Evolutionary conservation across 495 filamentous ascomycete species (phyloP).

Genomic region (Tuber magnatum): DNA sequence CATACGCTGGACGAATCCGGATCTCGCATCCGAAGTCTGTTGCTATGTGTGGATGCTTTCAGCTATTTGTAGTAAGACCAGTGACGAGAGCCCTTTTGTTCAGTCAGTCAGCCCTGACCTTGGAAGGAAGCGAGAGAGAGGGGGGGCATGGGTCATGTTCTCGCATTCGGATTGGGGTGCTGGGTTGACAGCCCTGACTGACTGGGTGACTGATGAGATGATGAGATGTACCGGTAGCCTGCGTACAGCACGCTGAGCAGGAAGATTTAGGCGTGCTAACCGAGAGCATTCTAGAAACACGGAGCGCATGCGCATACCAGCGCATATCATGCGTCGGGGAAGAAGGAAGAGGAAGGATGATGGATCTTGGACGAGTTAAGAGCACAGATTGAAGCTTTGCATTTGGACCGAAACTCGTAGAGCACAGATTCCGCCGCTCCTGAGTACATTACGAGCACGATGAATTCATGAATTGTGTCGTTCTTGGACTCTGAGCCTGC

Average conservation of each 20-base stretch:
- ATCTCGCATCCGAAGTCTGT: conserved; percentile 3
- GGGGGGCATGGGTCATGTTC: background rate
- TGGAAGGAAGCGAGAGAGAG: background rate
- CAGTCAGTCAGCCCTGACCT: background rate
- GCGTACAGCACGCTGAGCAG: background rate
- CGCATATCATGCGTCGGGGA: background rate
- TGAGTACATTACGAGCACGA: background rate
- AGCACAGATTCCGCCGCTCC: background rate
- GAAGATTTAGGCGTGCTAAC: background rate
- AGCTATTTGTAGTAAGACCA: background rate
- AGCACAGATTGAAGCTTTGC: background rate
- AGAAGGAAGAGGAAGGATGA: background rate
- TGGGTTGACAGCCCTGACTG: background rate
- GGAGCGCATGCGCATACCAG: background rate
- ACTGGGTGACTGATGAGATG: background rate
- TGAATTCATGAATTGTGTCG: background rate
- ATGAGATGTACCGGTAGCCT: conserved; percentile 1
- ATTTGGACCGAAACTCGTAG: background rate
- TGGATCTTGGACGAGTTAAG: background rate
- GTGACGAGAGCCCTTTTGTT: background rate
- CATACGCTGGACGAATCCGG: background rate
- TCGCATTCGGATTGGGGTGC: background rate
- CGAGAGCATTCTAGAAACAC: conserved; percentile 2
- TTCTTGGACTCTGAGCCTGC: background rate
- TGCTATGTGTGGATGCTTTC: background rate